Percentiles rank a stretch among this genome's conserved stretches.
Evolutionary conservation across 495 filamentous ascomycete species (phyloP).

Genomic region (Trichoderma virens): DNA sequence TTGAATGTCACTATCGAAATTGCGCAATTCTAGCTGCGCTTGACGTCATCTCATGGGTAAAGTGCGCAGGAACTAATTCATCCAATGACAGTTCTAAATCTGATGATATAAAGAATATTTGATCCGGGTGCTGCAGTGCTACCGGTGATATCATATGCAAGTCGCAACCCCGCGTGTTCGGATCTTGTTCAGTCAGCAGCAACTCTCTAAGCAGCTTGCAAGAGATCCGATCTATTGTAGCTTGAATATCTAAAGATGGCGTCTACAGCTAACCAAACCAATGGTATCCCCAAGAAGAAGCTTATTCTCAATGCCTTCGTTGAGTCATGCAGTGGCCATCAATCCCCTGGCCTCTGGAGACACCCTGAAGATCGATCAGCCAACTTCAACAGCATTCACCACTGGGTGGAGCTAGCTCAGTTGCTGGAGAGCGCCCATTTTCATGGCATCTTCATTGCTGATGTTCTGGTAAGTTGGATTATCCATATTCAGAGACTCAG

Average conservation of each 20-base stretch:
- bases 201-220: not conserved
- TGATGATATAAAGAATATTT: not conserved
- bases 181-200: not conserved
- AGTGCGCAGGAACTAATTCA: not conserved
- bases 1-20: not conserved
- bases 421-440: slow-evolving; percentile 51
- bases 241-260: not conserved
- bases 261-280: not conserved
- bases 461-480: slow-evolving; percentile 35
- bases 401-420: slow-evolving; percentile 52
- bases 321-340: slow-evolving; percentile 52
- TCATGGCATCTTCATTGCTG: slow-evolving; percentile 57
- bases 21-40: not conserved
- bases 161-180: not conserved
- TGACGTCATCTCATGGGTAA: not conserved
- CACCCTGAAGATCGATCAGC: slow-evolving; percentile 47
- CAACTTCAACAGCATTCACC: slow-evolving; percentile 44
- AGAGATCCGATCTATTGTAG: not conserved
- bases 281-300: slow-evolving; percentile 39
- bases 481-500: slow-evolving; percentile 28
- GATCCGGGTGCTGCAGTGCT: not conserved
- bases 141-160: not conserved
- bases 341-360: slow-evolving; percentile 56
- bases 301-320: slow-evolving; percentile 61
- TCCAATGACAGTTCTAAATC: not conserved